Percentiles rank a stretch among this genome's conserved stretches.
These are phyloP conservation scores for Mortierella sp. DNA, from an alignment of 371 early-diverging fungal species.

Conservation along the genomic window DNA sequence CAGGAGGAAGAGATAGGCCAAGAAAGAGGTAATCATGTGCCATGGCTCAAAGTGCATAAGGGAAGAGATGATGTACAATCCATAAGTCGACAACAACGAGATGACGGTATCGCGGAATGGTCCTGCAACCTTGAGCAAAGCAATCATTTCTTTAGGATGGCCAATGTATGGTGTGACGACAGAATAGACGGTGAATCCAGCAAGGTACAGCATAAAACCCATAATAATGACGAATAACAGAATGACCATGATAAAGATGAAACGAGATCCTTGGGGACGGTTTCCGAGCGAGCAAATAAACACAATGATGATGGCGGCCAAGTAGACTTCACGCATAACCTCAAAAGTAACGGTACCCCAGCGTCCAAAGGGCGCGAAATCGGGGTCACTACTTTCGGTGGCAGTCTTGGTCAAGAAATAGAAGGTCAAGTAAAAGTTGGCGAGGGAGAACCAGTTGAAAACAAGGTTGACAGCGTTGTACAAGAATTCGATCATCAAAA, in stretches of 20 bases:
- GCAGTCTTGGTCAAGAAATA: slow-evolving; percentile 48
- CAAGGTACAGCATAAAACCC: slow-evolving; percentile 77
- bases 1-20: slow-evolving; percentile 89
- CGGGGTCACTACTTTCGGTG: slow-evolving; percentile 48
- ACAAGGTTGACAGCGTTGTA: slow-evolving; percentile 79
- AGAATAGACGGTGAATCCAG: slow-evolving; percentile 65
- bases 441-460: slow-evolving; percentile 84
- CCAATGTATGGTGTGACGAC: slow-evolving; percentile 44
- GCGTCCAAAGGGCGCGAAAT: slow-evolving; percentile 56
- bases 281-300: slow-evolving; percentile 87
- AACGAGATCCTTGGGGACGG: slow-evolving; percentile 76
- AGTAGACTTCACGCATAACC: slow-evolving; percentile 71
- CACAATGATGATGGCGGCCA: slow-evolving; percentile 72
- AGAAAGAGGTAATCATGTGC: slow-evolving; percentile 93
- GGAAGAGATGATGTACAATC: slow-evolving; percentile 81
- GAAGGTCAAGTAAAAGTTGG: slow-evolving; percentile 46
- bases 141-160: slow-evolving; percentile 29
- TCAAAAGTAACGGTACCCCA: slow-evolving; percentile 60
- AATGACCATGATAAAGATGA: slow-evolving; percentile 73
- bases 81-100: slow-evolving; percentile 86
- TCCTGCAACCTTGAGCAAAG: slow-evolving; percentile 28
- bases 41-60: slow-evolving; percentile 90
- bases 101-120: slow-evolving; percentile 88
- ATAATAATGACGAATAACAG: slow-evolving; percentile 79
- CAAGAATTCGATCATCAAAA: slow-evolving; percentile 75